phyloP scores from a whole-genome alignment of 139 green algal species.

The Tetradesmus lagerheimii region DNA sequence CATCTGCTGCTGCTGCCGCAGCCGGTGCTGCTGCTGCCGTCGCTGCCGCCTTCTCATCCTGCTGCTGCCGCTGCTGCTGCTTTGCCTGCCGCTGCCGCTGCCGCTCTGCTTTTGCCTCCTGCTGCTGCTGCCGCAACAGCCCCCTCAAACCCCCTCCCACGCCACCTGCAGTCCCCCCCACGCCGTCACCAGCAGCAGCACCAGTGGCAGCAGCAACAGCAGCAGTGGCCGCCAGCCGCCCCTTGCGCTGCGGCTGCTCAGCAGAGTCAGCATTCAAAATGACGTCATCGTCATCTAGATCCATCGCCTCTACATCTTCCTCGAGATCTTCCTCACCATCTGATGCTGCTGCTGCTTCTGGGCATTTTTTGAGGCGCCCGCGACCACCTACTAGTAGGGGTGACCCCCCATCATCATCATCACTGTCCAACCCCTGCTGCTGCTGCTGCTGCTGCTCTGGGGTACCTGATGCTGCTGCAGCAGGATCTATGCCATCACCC shows the following conservation, averaged over 20 bases:
- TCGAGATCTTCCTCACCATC: not conserved
- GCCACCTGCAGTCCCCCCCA: not conserved
- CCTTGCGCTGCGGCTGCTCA: not conserved
- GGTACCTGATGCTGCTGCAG: not conserved
- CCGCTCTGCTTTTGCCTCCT: not conserved
- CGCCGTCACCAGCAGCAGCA: slow-evolving; percentile 12
- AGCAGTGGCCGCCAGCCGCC: slow-evolving; percentile 32
- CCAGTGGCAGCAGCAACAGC: slow-evolving; percentile 32
- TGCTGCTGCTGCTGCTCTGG: not conserved
- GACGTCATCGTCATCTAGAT: not conserved
- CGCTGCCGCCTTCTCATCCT: not conserved
- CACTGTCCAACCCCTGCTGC: slow-evolving; percentile 16
- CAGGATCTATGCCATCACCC: not conserved
- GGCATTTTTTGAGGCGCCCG: not conserved
- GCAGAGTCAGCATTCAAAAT: not conserved
- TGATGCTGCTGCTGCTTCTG: not conserved
- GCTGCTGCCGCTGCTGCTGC: not conserved
- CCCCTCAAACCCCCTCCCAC: not conserved
- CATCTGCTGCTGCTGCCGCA: not conserved
- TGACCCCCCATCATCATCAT: slow-evolving; percentile 33
- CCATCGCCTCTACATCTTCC: not conserved
- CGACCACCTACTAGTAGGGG: slow-evolving; percentile 12
- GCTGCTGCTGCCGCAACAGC: not conserved
- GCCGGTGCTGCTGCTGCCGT: not conserved
- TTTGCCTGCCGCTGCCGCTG: not conserved